Conservation (phyloP, 495 filamentous ascomycete species). For the Physcia stellaris region DNA sequence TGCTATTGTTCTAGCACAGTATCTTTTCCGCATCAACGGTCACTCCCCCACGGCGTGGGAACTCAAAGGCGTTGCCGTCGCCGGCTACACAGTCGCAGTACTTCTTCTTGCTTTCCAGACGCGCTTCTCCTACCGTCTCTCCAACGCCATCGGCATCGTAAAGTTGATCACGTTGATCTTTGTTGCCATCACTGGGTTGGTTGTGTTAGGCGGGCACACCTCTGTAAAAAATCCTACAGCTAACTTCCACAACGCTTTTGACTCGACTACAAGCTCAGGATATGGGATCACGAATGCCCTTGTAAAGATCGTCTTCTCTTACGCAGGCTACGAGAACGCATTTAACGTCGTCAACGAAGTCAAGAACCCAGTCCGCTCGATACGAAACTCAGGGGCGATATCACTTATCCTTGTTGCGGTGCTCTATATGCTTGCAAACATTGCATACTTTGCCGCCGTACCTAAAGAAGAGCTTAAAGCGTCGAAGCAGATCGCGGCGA, state of each 20-base stretch:
- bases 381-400: constrained; percentile 35
- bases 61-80: constrained; percentile 48
- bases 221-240: constrained; percentile 37
- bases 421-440: constrained; percentile 47
- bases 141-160: constrained; percentile 40
- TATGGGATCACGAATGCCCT: constrained; percentile 46
- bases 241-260: constrained; percentile 47
- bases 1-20: constrained; percentile 45
- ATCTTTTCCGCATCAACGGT: constrained; percentile 38
- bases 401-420: constrained; percentile 36
- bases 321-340: constrained; percentile 46
- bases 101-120: constrained; percentile 41
- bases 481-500: constrained; percentile 40
- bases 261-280: constrained; percentile 33
- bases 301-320: constrained; percentile 50
- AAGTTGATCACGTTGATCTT: constrained; percentile 45
- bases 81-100: constrained; percentile 40
- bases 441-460: constrained; percentile 48
- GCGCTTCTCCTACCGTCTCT: constrained; percentile 37
- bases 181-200: constrained; percentile 44
- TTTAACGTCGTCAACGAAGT: constrained; percentile 56
- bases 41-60: constrained; percentile 38
- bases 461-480: constrained; percentile 36
- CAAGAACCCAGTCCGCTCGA: constrained; percentile 45
- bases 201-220: constrained; percentile 45